Conservation (phyloP, 106 monocot species). For the Dactylorhiza incarnata region DNA sequence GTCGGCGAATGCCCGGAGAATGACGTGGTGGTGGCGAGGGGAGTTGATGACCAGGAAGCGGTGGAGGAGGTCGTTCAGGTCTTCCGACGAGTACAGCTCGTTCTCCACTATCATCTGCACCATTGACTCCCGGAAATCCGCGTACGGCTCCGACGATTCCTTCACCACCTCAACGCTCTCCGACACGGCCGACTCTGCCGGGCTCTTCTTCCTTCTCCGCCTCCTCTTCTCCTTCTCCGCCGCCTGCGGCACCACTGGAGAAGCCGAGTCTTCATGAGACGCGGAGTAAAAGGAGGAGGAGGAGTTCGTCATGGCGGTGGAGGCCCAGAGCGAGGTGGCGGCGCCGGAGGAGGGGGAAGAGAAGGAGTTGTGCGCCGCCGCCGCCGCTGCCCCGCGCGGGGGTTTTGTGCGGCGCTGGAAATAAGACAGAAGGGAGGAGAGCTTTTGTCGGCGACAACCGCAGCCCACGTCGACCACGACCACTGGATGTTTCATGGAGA, state of each 20-base stretch:
- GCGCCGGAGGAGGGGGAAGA: conserved; percentile 22
- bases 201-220: conserved; percentile 11
- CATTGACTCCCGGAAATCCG: conserved; percentile 61
- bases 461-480: conserved; percentile 57
- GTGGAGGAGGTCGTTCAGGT: conserved; percentile 44
- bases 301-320: conserved; percentile 11
- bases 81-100: conserved; percentile 58
- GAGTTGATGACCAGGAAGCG: conserved; percentile 53
- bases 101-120: conserved; percentile 69
- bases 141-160: conserved; percentile 53
- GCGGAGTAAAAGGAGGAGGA: conserved; percentile 9
- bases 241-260: neutral
- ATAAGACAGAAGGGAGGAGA: conserved; percentile 32
- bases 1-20: conserved; percentile 69
- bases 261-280: conserved; percentile 4
- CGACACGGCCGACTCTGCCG: conserved; percentile 3
- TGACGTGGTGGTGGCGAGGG: conserved; percentile 59
- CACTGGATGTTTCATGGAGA: conserved; percentile 25
- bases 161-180: conserved; percentile 51
- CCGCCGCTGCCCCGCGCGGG: neutral
- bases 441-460: conserved; percentile 39
- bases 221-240: neutral
- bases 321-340: conserved; percentile 7
- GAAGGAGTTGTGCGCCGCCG: neutral
- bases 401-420: neutral